These are phyloP conservation scores for Rhypophila decipiens DNA, from an alignment of 495 filamentous ascomycete genomes.

Conservation along the genomic window DNA sequence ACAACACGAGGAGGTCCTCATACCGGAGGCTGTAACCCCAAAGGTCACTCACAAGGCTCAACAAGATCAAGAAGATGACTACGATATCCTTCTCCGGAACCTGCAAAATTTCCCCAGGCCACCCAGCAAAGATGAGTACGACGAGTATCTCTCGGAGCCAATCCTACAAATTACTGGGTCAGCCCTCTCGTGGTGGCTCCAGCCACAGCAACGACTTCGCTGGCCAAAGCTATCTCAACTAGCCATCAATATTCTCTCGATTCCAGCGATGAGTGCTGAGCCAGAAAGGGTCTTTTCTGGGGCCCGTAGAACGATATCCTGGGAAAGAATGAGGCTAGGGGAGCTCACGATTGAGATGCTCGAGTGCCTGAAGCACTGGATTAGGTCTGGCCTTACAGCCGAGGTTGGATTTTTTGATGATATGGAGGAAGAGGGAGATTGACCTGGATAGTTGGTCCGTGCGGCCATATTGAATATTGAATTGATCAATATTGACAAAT, in stretches of 20 bases:
- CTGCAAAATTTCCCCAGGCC: not conserved
- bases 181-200: not conserved
- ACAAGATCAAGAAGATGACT: conserved; percentile 1
- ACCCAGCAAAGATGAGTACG: conserved; percentile 1
- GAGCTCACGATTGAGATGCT: conserved; percentile 4
- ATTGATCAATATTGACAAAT: conserved; percentile 1
- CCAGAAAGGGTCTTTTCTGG: conserved; percentile 1
- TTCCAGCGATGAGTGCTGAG: not conserved
- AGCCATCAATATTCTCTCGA: not conserved
- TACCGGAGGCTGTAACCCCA: not conserved
- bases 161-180: not conserved
- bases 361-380: conserved; percentile 1
- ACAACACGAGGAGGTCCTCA: not conserved
- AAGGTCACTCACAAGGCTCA: not conserved
- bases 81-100: conserved; percentile 1
- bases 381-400: not conserved
- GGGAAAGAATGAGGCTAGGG: not conserved
- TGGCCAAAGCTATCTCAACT: conserved; percentile 3
- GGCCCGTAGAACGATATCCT: not conserved
- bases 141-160: conserved; percentile 1
- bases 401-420: not conserved
- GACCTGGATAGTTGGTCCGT: not conserved
- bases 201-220: not conserved
- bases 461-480: not conserved
- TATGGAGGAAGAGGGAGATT: not conserved